Conservation (phyloP, 2,329 filamentous ascomycete species). For the Alternaria sp. region DNA sequence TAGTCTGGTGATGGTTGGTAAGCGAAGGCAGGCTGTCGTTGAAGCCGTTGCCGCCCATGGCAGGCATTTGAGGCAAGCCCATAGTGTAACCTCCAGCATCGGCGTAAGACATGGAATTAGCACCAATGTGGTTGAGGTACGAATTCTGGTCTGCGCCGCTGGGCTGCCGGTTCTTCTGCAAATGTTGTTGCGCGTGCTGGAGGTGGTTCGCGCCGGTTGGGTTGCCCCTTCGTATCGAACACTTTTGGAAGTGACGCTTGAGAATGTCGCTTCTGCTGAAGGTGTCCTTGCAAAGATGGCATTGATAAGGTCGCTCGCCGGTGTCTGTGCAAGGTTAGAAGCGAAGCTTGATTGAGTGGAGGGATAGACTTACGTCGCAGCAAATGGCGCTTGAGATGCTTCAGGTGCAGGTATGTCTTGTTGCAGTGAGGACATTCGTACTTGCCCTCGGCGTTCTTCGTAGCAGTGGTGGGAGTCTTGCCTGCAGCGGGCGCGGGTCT, state of each 20-base stretch:
- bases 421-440: conserved; percentile 98
- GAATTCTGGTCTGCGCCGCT: conserved; percentile 47
- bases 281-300: conserved; percentile 95
- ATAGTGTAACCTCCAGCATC: conserved; percentile 44
- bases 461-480: conserved; percentile 85
- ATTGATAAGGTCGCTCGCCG: conserved; percentile 97
- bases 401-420: conserved; percentile 96
- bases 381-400: conserved; percentile 96
- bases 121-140: conserved; percentile 48
- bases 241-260: conserved; percentile 99
- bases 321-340: conserved; percentile 72
- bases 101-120: conserved; percentile 47
- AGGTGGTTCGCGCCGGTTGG: conserved; percentile 93
- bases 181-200: conserved; percentile 88
- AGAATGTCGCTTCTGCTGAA: conserved; percentile 98
- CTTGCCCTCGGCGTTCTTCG: conserved; percentile 97
- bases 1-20: conserved; percentile 51
- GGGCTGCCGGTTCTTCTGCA: conserved; percentile 70
- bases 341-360: conserved; percentile 10
- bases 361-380: conserved; percentile 80
- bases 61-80: conserved; percentile 48
- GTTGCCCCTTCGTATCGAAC: conserved; percentile 94
- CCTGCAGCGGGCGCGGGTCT: conserved; percentile 79
- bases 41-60: conserved; percentile 47
- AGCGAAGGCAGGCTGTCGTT: conserved; percentile 52